phyloP scores from a whole-genome alignment of 768 basidiomycete species.

The Mycena olivaceomarginata region DNA sequence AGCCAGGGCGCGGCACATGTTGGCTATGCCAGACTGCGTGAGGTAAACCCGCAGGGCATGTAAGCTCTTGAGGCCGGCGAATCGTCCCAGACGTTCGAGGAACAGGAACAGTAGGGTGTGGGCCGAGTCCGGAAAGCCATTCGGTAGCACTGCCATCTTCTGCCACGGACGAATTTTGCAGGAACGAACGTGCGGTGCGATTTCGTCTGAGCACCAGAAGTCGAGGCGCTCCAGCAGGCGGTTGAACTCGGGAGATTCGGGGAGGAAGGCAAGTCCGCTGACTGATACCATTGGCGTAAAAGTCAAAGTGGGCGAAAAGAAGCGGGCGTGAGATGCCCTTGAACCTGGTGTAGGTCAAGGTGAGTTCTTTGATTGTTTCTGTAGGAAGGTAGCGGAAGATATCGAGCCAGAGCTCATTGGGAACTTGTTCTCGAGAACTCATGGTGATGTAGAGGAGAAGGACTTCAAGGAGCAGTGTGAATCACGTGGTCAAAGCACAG shows the following conservation, averaged over 20 bases:
- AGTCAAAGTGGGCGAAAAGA: constrained; percentile 16
- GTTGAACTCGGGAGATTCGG: background rate
- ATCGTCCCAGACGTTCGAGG: background rate
- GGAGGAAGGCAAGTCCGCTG: background rate
- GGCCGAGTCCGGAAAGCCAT: background rate
- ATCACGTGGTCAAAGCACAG: no score
- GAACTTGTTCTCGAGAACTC: background rate
- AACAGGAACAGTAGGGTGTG: background rate
- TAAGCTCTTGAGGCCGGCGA: background rate
- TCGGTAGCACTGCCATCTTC: background rate
- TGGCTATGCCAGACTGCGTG: constrained; percentile 1
- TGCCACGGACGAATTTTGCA: background rate
- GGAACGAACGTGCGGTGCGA: background rate
- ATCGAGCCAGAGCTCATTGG: constrained; percentile 29
- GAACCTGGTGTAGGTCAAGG: background rate
- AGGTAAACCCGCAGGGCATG: background rate
- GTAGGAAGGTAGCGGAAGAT: background rate
- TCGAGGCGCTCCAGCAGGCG: background rate
- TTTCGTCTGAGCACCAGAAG: constrained; percentile 16
- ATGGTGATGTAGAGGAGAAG: no score
- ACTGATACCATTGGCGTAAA: background rate
- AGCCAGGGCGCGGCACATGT: background rate
- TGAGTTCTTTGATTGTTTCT: background rate
- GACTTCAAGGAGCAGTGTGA: no score
- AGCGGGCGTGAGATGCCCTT: background rate